Base-by-base conservation (phyloP, 768 basidiomycete species). In the Lactarius tabidus region DNA sequence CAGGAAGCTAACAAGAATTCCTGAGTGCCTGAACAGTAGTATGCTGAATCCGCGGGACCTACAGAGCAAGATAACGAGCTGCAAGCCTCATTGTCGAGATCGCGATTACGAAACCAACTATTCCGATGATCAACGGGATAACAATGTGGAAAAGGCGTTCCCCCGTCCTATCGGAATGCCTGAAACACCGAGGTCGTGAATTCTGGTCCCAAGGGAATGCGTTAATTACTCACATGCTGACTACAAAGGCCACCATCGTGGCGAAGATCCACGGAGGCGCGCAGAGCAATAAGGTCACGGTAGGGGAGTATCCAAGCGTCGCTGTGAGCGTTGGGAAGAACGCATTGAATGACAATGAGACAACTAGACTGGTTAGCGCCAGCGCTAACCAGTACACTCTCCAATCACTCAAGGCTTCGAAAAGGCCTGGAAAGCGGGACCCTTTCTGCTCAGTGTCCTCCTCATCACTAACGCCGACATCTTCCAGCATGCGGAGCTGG, bases 371-470 rank as follows among this genome's bases (percentile, higher is more conserved):
- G 17, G 84, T 83, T 62, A 90, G 73, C 3, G 86, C 80, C 33
- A 91, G 61, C 23, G 88, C 80, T 52, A 95, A 79, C 83, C 84
- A 90, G 88, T 91, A 94, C 43, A 95, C 90, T 74, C 87, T 90
- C 88, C 87, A 86, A 71, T 95, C 93, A 23, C 78, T 79, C 62
- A 91, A 48, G 14, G 91, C 89, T 67, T 87, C 71, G 10, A 74
- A 67, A 3, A 92, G 72, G 10, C 89, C 89, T 28, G 75, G 74
- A 17, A 73, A 69, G 18, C 76, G 76, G 6, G 58, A 52, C 55
- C 74, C 77, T 12, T 75, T 69, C 55, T 26, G 59, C 57, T 81
- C 79, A 10, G 76, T 79, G 65, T 82, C 78, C 35, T 76, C 77
- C 52, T 82, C 77, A 62, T 85, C 84, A 14, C 79, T 77, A 18